These are phyloP conservation scores for Lotmaria passim DNA, from an alignment of 208 protist species.

Conservation along the genomic window DNA sequence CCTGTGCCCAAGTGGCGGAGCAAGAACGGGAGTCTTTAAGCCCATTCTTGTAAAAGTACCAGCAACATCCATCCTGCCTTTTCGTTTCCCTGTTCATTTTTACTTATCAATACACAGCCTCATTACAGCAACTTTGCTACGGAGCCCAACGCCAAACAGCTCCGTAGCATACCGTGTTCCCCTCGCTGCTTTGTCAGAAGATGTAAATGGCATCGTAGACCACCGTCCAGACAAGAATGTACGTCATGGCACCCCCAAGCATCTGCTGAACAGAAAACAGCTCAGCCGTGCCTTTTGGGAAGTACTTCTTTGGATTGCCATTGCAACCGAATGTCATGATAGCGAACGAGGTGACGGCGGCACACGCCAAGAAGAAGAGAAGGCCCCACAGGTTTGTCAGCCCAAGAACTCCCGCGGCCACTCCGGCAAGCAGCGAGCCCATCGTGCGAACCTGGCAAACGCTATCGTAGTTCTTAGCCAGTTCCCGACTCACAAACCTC, in stretches of 20 bases:
- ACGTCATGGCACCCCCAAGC: slow-evolving; percentile 76
- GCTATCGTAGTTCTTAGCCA: slow-evolving; percentile 68
- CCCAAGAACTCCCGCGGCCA: slow-evolving; percentile 78
- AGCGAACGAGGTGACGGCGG: slow-evolving; percentile 62
- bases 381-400: slow-evolving; percentile 72
- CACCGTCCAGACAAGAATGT: slow-evolving; percentile 86
- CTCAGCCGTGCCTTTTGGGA: slow-evolving; percentile 68
- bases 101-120: slow-evolving; percentile 2
- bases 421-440: slow-evolving; percentile 69
- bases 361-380: slow-evolving; percentile 70
- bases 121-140: neutral
- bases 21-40: too few species aligned
- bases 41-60: too few species aligned
- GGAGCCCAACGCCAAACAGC: neutral
- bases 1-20: too few species aligned
- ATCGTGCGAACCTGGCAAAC: slow-evolving; percentile 77
- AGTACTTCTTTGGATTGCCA: slow-evolving; percentile 68
- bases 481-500: slow-evolving; percentile 55
- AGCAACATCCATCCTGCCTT: neutral
- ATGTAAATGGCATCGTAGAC: slow-evolving; percentile 90
- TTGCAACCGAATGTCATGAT: slow-evolving; percentile 60
- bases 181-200: slow-evolving; percentile 64
- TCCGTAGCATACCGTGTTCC: too few species aligned
- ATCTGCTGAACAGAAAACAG: slow-evolving; percentile 75
- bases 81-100: neutral